Evolutionary conservation across 225 moss, liverwort and hornwort species (phyloP).

Genomic region (Pseudisothecium myosuroides): DNA sequence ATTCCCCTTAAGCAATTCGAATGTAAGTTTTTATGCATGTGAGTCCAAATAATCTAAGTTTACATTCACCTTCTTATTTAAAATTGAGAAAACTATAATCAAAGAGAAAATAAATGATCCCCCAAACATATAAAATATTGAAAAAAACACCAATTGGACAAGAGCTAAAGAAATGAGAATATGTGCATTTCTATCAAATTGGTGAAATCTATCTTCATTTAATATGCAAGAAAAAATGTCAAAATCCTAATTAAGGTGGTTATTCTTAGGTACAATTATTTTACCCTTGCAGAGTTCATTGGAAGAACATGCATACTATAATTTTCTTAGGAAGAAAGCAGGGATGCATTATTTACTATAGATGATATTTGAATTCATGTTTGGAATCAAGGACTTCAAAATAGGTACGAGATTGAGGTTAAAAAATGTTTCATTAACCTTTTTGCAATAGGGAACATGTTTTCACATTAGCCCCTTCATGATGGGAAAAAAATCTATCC

Average conservation of each 20-base stretch:
- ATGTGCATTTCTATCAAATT: fast-evolving
- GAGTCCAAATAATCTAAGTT: too few species aligned
- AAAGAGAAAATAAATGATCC: not conserved
- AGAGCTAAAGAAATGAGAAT: not conserved
- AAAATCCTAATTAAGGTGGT: not conserved
- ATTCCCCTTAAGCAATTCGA: too few species aligned
- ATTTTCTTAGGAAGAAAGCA: not conserved
- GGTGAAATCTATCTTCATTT: not conserved
- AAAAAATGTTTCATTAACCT: not conserved
- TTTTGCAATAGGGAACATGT: not conserved
- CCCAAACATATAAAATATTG: not conserved
- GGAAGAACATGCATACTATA: not conserved
- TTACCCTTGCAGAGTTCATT: not conserved
- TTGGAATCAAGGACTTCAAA: not conserved
- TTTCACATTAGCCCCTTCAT: not conserved
- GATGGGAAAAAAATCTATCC: not conserved
- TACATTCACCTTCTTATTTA: too few species aligned
- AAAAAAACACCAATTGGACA: fast-evolving
- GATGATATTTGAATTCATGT: not conserved
- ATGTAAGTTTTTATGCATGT: too few species aligned
- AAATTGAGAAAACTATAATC: not conserved
- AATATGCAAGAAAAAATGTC: not conserved
- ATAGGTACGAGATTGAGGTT: not conserved
- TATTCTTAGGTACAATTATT: not conserved
- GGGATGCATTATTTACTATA: not conserved